Base-by-base conservation (phyloP, 2,329 filamentous ascomycete species). In the Arthrobotrys iridis region DNA sequence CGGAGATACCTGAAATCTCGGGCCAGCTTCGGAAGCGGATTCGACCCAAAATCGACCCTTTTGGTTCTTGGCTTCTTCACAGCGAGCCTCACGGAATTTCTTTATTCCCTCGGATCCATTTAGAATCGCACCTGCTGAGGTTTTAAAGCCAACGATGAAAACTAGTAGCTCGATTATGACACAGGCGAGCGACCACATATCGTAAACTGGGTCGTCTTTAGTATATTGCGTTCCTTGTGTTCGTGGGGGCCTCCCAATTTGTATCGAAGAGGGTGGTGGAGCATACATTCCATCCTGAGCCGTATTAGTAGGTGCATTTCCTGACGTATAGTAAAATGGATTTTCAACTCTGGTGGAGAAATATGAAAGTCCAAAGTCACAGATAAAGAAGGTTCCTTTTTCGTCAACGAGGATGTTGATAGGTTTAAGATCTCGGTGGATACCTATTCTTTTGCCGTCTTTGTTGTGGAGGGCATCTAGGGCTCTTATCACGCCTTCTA, bases 341-440 rank as follows among this genome's bases (percentile, higher is more conserved):
- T 28, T 11, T 55, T 28, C 22, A 3, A 30, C 4, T 55, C 15
- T 26, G 2, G 22, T 18, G 8, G 48, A 24, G 15, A 55, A 55
- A 33, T 22, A 26, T 55, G 48, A 22, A 4, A 55, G 48, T 18
- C 48, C 48, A 22, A 55, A 55, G 24, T 55, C 48, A 4, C 18
- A 13, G n/a, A 55, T 55, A n/a, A 28, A 55, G 10, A 55, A 26
- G 3, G 2, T 28, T n/a, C 10, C 48, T 26, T n/a, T 8, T 10
- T 28, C 48, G 48, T 43, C 40, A 30, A 55, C 24, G 4, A 55
- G 10, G 15, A 55, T 55, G 18, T 55, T 55, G 48, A 22, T 24
- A 22, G 48, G 48, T 15, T 55, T 55, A 15, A 55, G 48, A 18
- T 55, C 48, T n/a, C n/a, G 22, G 30, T 55, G 48, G 11, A 30